A percentile compares a stretch with the other conserved stretches of the same genome.
These are phyloP conservation scores for Talaromyces sp. DNA, from an alignment of 2,329 filamentous ascomycete species.

Conservation along the genomic window DNA sequence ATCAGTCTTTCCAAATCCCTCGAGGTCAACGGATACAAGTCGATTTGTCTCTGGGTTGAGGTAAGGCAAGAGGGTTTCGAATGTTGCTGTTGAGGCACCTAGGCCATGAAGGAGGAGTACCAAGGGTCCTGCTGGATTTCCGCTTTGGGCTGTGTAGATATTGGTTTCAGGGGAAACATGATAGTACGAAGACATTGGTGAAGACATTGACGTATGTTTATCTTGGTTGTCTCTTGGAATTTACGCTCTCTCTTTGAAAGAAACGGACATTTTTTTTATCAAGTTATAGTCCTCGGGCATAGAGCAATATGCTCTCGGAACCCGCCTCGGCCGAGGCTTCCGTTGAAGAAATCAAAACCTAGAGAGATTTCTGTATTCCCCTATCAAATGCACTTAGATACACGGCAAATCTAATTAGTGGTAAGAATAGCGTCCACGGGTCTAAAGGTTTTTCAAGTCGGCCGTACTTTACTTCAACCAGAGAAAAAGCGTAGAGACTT, in stretches of 20 bases:
- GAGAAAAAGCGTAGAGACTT: background rate
- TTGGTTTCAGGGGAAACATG: slow-evolving; percentile 9
- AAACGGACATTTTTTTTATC: background rate
- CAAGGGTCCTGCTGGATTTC: slow-evolving; percentile 2
- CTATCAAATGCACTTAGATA: background rate
- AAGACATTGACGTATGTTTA: background rate
- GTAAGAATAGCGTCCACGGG: no score
- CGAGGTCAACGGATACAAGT: slow-evolving; percentile 15
- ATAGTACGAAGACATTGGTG: background rate
- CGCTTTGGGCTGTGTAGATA: slow-evolving; percentile 4
- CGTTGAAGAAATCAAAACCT: background rate
- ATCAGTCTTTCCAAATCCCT: slow-evolving; percentile 15
- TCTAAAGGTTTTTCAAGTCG: no score
- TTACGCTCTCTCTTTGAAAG: background rate
- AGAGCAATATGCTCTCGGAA: background rate
- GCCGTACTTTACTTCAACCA: background rate
- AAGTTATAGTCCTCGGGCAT: background rate
- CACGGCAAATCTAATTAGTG: background rate
- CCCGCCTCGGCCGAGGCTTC: background rate
- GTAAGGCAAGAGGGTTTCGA: slow-evolving; percentile 2
- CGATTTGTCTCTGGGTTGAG: slow-evolving; percentile 14
- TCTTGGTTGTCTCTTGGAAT: background rate
- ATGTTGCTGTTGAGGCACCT: slow-evolving; percentile 15
- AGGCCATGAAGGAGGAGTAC: slow-evolving; percentile 14
- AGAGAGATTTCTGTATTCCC: background rate